Evolutionary conservation across 768 basidiomycete genomes (phyloP).

Genomic region (Saitozyma sp.): DNA sequence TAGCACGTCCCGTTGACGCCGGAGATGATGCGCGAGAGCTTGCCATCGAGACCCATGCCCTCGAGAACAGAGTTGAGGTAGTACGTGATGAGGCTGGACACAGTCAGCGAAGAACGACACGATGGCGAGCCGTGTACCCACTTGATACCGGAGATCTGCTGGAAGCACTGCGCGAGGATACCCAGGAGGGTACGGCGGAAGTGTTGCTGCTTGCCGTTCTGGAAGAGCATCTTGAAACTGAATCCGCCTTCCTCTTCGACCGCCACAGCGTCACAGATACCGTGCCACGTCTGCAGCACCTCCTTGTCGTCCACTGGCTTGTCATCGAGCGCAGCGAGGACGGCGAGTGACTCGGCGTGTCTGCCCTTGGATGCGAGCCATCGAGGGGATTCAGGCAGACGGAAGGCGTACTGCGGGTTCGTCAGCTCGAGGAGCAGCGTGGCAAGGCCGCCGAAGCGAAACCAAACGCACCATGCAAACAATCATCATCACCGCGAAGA

Average conservation of each 20-base stretch:
- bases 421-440: neutral
- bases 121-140: slow-evolving; percentile 4
- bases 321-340: slow-evolving; percentile 64
- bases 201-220: slow-evolving; percentile 63
- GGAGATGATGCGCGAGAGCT: slow-evolving; percentile 60
- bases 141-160: slow-evolving; percentile 59
- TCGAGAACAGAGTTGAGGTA: slow-evolving; percentile 36
- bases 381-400: slow-evolving; percentile 52
- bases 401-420: slow-evolving; percentile 35
- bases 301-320: slow-evolving; percentile 57
- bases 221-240: slow-evolving; percentile 62
- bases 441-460: neutral
- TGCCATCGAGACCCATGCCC: slow-evolving; percentile 60
- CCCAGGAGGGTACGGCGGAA: slow-evolving; percentile 63
- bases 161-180: slow-evolving; percentile 65
- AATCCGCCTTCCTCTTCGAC: slow-evolving; percentile 27
- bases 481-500: slow-evolving; percentile 2
- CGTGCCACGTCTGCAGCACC: slow-evolving; percentile 61
- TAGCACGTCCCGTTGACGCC: slow-evolving; percentile 46
- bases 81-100: slow-evolving; percentile 59
- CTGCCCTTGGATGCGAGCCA: slow-evolving; percentile 64
- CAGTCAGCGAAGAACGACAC: neutral
- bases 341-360: slow-evolving; percentile 62
- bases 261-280: slow-evolving; percentile 62
- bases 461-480: neutral